These are phyloP conservation scores for Tritrichomonas musculus DNA, from an alignment of 208 protist species.

Conservation along the genomic window DNA sequence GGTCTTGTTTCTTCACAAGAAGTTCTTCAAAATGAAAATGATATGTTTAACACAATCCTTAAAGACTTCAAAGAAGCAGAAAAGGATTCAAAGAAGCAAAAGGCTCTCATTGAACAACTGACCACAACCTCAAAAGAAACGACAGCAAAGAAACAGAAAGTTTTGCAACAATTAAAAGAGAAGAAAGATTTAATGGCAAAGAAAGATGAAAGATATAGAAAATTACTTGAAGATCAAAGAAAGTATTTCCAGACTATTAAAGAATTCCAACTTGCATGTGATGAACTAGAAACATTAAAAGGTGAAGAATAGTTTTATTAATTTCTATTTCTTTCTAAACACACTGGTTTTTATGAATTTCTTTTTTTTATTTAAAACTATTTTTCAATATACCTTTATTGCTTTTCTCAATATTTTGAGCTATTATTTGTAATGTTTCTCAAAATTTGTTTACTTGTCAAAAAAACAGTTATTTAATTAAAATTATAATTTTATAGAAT, in stretches of 20 bases:
- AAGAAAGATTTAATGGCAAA: neutral
- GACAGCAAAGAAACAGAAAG: neutral
- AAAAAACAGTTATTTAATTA: no score
- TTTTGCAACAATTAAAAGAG: neutral
- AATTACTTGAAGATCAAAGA: neutral
- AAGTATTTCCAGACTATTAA: slow-evolving; percentile 12
- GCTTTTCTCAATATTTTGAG: no score
- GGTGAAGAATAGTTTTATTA: neutral
- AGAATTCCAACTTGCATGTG: neutral
- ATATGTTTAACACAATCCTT: neutral
- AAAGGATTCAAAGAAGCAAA: neutral
- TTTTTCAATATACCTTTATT: no score
- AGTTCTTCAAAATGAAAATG: neutral
- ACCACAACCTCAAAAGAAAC: neutral
- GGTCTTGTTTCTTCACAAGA: neutral
- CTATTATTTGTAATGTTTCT: no score
- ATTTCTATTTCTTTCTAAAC: no score
- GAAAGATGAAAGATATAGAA: neutral
- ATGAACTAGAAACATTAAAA: neutral
- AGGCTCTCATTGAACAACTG: neutral
- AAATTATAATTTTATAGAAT: no score
- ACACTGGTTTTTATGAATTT: no score
- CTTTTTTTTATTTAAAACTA: no score
- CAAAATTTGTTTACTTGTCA: no score
- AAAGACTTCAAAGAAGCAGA: neutral